Evolutionary conservation across 495 filamentous ascomycete species (phyloP).

Genomic region (Tuber borchii): DNA sequence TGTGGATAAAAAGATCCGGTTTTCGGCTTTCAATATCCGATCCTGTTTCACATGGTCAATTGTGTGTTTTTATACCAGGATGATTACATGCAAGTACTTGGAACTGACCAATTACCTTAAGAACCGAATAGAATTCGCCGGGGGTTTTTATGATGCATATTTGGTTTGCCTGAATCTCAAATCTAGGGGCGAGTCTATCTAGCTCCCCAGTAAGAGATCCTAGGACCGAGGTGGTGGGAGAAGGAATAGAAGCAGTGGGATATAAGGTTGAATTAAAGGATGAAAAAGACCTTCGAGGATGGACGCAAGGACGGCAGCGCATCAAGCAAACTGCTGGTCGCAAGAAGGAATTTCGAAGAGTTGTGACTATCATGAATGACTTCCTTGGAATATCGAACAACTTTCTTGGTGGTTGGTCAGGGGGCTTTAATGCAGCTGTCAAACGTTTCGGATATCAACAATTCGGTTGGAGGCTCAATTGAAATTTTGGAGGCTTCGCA

Average conservation of each 20-base stretch:
- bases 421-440: not conserved
- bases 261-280: conserved; percentile 41
- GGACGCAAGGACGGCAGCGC: conserved; percentile 11
- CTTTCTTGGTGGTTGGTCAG: not conserved
- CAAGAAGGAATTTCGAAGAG: conserved; percentile 21
- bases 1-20: conserved; percentile 82
- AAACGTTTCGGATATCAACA: not conserved
- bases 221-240: conserved; percentile 49
- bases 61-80: conserved; percentile 7
- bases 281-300: conserved; percentile 42
- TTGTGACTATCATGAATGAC: conserved; percentile 31
- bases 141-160: conserved; percentile 74
- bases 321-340: conserved; percentile 19
- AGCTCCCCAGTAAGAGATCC: conserved; percentile 70
- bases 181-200: conserved; percentile 80
- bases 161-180: conserved; percentile 74
- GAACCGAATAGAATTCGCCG: conserved; percentile 72
- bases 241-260: conserved; percentile 35
- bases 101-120: conserved; percentile 59
- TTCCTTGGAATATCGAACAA: not conserved
- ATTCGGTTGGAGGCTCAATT: conserved; percentile 8
- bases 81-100: not conserved
- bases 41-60: conserved; percentile 45
- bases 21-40: conserved; percentile 72
- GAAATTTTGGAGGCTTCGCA: not conserved